These are phyloP conservation scores for Suhomyces bribrorum DNA, from an alignment of 1,139 yeast genomes.

Conservation along the genomic window DNA sequence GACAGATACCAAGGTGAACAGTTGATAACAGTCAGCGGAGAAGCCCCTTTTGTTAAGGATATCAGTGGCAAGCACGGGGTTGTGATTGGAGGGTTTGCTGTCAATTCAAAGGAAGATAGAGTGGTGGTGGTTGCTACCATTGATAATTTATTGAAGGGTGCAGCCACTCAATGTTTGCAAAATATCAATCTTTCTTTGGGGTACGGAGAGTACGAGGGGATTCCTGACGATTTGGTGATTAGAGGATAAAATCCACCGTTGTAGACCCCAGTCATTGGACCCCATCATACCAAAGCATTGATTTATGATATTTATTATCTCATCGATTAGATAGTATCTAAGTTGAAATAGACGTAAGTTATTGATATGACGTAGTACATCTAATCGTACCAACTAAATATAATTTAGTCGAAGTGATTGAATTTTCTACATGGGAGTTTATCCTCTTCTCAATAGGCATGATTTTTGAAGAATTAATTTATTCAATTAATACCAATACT, in stretches of 20 bases:
- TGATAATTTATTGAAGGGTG: conserved; percentile 95
- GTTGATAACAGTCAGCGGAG: conserved; percentile 80
- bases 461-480: no score
- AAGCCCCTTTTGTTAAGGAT: conserved; percentile 89
- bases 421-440: no score
- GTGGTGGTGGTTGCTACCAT: conserved; percentile 94
- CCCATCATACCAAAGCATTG: no score
- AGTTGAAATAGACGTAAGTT: no score
- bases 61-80: conserved; percentile 94
- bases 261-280: neutral
- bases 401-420: no score
- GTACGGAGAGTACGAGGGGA: conserved; percentile 93
- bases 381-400: no score
- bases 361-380: no score
- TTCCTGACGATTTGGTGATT: conserved; percentile 62
- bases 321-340: no score
- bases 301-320: no score
- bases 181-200: conserved; percentile 88
- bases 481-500: no score
- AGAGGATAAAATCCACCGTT: conserved; percentile 33
- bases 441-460: no score
- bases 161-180: conserved; percentile 97
- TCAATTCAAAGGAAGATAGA: conserved; percentile 82
- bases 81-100: conserved; percentile 93
- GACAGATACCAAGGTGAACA: conserved; percentile 88